Percentiles rank a stretch among this genome's conserved stretches.
Evolutionary conservation across 2,329 filamentous ascomycete species (phyloP).

Genomic region (Calonectria multiphialidica): DNA sequence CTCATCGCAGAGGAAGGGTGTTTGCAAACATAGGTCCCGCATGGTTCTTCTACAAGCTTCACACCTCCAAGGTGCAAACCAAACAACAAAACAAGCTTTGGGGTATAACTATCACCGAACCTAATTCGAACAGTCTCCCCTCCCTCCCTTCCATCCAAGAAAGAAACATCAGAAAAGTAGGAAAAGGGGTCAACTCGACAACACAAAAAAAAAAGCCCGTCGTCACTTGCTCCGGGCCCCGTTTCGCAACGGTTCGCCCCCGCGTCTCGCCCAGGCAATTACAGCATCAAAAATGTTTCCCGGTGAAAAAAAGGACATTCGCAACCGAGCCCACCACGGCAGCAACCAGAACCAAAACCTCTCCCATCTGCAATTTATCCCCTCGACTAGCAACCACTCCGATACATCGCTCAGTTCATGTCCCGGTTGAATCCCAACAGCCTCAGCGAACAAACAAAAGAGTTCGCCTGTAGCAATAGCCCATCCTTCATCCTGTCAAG

Average conservation of each 20-base stretch:
- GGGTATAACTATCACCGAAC: slow-evolving; percentile 45
- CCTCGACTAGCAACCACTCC: slow-evolving; percentile 16
- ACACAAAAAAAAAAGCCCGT: slow-evolving; percentile 27
- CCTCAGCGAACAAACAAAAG: slow-evolving; percentile 10
- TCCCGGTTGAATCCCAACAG: slow-evolving; percentile 26
- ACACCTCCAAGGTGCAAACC: slow-evolving; percentile 6
- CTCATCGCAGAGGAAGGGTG: background rate
- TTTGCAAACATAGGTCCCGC: background rate
- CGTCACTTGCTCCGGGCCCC: slow-evolving; percentile 23
- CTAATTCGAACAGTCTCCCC: slow-evolving; percentile 41
- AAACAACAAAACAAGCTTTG: slow-evolving; percentile 44
- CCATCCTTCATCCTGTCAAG: slow-evolving; percentile 32
- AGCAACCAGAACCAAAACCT: slow-evolving; percentile 15
- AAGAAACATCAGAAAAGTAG: slow-evolving; percentile 26
- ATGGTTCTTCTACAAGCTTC: background rate
- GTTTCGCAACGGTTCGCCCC: slow-evolving; percentile 29
- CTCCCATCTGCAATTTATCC: slow-evolving; percentile 29
- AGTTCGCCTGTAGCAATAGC: slow-evolving; percentile 25
- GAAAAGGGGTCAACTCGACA: slow-evolving; percentile 29
- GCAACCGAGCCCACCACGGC: slow-evolving; percentile 8
- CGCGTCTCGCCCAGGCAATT: slow-evolving; percentile 35
- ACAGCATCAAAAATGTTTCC: slow-evolving; percentile 28
- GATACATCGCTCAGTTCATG: slow-evolving; percentile 10
- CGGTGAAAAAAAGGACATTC: slow-evolving; percentile 12
- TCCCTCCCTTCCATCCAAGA: slow-evolving; percentile 25